Evolutionary conservation across 2,329 filamentous ascomycete genomes (phyloP).

Genomic region (Fusarium sterilihyphosum): DNA sequence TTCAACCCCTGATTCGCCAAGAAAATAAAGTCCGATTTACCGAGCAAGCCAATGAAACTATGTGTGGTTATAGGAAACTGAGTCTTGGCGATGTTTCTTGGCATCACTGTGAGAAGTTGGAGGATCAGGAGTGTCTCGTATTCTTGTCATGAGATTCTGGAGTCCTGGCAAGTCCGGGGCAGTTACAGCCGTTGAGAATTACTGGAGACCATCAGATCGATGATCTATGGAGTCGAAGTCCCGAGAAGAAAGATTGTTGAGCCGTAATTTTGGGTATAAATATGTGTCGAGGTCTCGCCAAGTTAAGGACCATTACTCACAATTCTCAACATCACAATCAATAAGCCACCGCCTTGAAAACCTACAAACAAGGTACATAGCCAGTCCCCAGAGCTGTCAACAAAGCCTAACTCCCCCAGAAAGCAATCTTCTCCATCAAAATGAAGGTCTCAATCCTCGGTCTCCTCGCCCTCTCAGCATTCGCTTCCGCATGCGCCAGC

Average conservation of each 20-base stretch:
- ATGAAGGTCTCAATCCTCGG: background rate
- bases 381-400: fast-evolving
- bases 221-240: background rate
- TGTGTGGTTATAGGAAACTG: too few relatives aligned
- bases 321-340: background rate
- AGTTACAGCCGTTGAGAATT: too few relatives aligned
- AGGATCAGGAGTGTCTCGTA: background rate
- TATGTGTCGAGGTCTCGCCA: background rate
- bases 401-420: fast-evolving
- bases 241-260: fast-evolving
- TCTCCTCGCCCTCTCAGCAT: background rate
- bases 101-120: background rate
- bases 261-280: background rate
- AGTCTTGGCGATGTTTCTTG: background rate
- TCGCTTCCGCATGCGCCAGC: background rate
- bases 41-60: too few relatives aligned
- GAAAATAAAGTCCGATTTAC: background rate
- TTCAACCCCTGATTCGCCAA: background rate
- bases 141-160: background rate
- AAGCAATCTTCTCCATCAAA: background rate
- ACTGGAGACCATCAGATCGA: background rate
- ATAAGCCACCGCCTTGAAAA: too few relatives aligned
- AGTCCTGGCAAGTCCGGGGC: fast-evolving
- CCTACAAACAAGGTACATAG: background rate
- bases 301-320: background rate